Percentiles rank a stretch among this genome's conserved stretches.
Evolutionary conservation across 73 alveolate genomes (phyloP).

Genomic region (Paramecium bursaria): DNA sequence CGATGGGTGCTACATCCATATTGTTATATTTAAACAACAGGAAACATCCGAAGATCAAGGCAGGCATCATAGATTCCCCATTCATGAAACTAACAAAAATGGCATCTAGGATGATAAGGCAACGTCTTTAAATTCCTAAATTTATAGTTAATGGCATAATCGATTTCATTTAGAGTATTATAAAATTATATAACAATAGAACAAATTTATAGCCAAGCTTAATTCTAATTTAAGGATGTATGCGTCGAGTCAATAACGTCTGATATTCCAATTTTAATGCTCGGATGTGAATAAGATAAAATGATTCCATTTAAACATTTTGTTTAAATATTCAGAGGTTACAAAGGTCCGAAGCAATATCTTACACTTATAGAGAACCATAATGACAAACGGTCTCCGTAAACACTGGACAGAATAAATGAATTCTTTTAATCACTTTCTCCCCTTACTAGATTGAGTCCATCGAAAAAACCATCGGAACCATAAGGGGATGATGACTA

Average conservation of each 20-base stretch:
- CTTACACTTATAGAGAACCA: not conserved
- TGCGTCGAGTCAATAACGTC: not conserved
- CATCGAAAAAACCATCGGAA: not conserved
- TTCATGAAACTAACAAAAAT: conserved; percentile 6
- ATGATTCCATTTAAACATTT: not conserved
- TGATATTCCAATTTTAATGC: conserved; percentile 17
- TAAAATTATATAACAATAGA: not conserved
- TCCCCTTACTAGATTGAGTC: conserved; percentile 34
- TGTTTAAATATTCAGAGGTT: not conserved
- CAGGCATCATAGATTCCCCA: conserved; percentile 25
- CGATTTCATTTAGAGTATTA: conserved; percentile 18
- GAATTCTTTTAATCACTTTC: not conserved
- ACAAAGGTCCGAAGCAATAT: not conserved
- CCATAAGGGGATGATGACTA: conserved; percentile 22
- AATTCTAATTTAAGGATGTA: not conserved
- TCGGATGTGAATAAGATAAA: not conserved
- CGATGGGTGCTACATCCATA: conserved; percentile 59
- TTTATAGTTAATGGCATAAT: not conserved
- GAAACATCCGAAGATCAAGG: not conserved
- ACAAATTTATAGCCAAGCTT: not conserved
- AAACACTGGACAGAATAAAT: not conserved
- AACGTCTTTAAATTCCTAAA: not conserved
- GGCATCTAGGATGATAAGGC: not conserved
- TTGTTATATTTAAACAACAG: not conserved
- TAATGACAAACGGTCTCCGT: not conserved